A percentile compares a stretch with the other conserved stretches of the same genome.
These are phyloP conservation scores for Trichoderma cornu-damae DNA, from an alignment of 2,329 filamentous ascomycete species.

Conservation along the genomic window DNA sequence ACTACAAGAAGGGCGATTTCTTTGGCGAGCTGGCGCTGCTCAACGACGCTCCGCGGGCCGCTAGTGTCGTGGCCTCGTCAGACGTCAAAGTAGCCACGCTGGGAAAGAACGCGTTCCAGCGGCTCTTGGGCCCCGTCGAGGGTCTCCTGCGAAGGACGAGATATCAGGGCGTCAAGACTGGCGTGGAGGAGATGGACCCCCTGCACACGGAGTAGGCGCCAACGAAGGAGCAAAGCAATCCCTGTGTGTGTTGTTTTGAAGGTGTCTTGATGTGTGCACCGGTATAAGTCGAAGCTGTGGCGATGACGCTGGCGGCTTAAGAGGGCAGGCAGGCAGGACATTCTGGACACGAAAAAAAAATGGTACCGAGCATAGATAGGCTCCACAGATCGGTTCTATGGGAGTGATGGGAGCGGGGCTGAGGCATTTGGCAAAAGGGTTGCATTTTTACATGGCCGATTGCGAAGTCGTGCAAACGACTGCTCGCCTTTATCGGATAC, in stretches of 20 bases:
- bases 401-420: conserved; percentile 15
- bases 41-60: conserved; percentile 88
- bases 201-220: conserved; percentile 40
- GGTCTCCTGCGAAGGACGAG: conserved; percentile 83
- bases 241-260: background rate
- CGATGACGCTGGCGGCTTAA: conserved; percentile 3
- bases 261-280: conserved; percentile 5
- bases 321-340: conserved; percentile 13
- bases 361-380: conserved; percentile 11
- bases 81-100: conserved; percentile 91
- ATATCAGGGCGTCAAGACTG: conserved; percentile 55
- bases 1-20: conserved; percentile 88
- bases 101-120: conserved; percentile 91
- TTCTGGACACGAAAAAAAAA: conserved; percentile 15
- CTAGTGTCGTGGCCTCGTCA: conserved; percentile 75
- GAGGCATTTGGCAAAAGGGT: conserved; percentile 16
- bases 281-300: background rate
- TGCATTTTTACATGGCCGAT: conserved; percentile 17
- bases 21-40: conserved; percentile 93
- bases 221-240: background rate
- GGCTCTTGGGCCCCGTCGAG: conserved; percentile 86
- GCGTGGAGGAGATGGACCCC: conserved; percentile 64
- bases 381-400: conserved; percentile 16
- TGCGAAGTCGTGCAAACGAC: conserved; percentile 13
- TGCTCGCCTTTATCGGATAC: conserved; percentile 17